Evolutionary conservation across 768 basidiomycete genomes (phyloP), one percentile per base, ranked within the genome.

Genomic region (Hemileccinum rubropunctum): DNA sequence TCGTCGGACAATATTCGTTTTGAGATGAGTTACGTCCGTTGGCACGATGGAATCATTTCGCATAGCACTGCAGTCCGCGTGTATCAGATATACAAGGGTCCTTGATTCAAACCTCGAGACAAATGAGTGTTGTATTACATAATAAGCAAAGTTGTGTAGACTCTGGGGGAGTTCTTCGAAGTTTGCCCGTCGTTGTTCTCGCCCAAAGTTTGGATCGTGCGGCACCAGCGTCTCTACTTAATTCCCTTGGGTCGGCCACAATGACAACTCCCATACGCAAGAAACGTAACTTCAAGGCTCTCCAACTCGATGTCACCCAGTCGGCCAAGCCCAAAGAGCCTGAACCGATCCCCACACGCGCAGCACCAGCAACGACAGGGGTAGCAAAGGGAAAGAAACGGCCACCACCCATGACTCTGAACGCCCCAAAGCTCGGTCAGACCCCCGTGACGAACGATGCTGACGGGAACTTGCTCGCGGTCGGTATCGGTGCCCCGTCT

Each of bases 261-360:
- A 77, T 77, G 75, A 67, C 73, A 34, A 79, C 80, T 34, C 83
- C 86, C 47, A 80, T 91, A 54, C 86, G 91, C 70, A 91, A 91
- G 78, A 94, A 94, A 69, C 84, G 91, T 54, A 94, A 94, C 67
- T 92, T 91, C 80, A 93, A 91, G 71, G 83, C 79, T 34, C 80
- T 94, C 9, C 82, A 86, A 72, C 83, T 94, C 64, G 76, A 80
- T 58, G 82, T 86, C 50, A 54, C 76, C 39, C 69, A 71, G 40
- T 65, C 76, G 18, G 58, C 72, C 35, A 50, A 64, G n/a, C 65
- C 76, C 2, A 64, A 73, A 4, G 70, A 76, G 45, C 62, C 68
- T 26, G 69, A 73, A 47, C 73, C 74, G 46, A 68, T 79, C 42
- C 70, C 80, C 15, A 73, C 73, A 14, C 74, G 81, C 45, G 72